These are phyloP conservation scores for Cajanus cajan DNA, from an alignment of 306 rosid species.

Conservation along the genomic window DNA sequence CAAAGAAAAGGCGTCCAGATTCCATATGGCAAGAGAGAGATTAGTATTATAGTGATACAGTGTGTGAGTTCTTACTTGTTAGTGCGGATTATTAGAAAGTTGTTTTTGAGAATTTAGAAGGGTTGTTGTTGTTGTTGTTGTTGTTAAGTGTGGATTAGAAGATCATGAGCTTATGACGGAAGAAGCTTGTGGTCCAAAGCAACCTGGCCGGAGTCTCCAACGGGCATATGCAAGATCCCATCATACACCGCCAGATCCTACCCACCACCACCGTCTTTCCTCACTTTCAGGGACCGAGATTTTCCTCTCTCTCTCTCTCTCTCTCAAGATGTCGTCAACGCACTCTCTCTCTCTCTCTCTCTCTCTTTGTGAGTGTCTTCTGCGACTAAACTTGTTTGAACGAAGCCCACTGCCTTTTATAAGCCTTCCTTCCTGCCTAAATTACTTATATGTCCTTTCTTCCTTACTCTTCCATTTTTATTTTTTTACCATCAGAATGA, in stretches of 20 bases:
- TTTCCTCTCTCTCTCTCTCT: conserved; percentile 27
- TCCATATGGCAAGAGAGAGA: conserved; percentile 47
- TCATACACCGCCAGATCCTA: conserved; percentile 54
- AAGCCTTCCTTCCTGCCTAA: background rate
- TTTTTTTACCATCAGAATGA: too few relatives aligned
- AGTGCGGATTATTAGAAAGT: background rate
- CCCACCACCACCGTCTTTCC: conserved; percentile 39
- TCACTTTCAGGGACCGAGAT: conserved; percentile 9
- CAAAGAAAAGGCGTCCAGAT: conserved; percentile 70
- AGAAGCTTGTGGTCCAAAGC: conserved; percentile 96
- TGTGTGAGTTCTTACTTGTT: background rate
- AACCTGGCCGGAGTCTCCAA: conserved; percentile 89
- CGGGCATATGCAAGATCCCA: conserved; percentile 89
- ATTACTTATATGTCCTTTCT: conserved; percentile 41
- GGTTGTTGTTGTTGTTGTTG: background rate
- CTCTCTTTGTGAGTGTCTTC: conserved; percentile 36
- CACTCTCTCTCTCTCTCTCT: conserved; percentile 1
- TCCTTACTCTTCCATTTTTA: too few relatives aligned
- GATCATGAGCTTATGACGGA: conserved; percentile 98
- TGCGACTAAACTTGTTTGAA: conserved; percentile 58
- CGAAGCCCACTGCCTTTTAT: conserved; percentile 37
- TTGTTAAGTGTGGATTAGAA: conserved; percentile 40
- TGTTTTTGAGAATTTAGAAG: conserved; percentile 6
- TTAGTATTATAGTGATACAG: too few relatives aligned
- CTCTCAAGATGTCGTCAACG: background rate